Percentiles rank a stretch among this genome's conserved stretches.
These are phyloP conservation scores for Populus alba DNA, from an alignment of 345 rosid species.

Conservation along the genomic window DNA sequence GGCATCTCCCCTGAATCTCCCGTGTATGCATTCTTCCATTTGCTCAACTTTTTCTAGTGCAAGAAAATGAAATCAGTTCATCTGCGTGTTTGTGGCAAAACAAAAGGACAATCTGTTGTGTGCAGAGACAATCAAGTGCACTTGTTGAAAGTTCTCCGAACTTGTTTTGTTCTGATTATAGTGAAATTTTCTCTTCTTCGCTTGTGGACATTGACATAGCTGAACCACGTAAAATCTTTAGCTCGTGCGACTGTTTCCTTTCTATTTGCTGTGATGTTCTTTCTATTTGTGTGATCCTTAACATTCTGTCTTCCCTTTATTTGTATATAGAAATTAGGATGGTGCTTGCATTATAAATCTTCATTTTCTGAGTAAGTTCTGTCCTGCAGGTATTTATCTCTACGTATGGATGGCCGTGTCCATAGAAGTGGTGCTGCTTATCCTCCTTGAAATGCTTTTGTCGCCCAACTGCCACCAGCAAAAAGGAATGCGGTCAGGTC, in stretches of 20 bases:
- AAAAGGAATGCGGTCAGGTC: slow-evolving; percentile 93
- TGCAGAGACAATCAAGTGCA: background rate
- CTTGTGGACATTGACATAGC: no score
- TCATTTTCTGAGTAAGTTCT: background rate
- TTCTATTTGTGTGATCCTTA: background rate
- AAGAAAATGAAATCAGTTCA: background rate
- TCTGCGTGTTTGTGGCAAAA: background rate
- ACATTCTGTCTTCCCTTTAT: background rate
- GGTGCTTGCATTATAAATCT: background rate
- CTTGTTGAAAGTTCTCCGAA: background rate
- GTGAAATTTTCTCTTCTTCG: background rate
- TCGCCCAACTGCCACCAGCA: slow-evolving; percentile 80
- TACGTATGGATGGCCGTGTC: slow-evolving; percentile 89
- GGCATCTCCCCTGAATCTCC: slow-evolving; percentile 79
- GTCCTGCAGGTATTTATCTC: slow-evolving; percentile 66
- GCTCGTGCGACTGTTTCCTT: no score
- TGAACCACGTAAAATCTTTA: no score
- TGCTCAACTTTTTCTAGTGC: slow-evolving; percentile 1
- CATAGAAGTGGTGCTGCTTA: slow-evolving; percentile 93
- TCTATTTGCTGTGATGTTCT: background rate
- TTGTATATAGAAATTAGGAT: background rate
- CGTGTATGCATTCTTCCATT: slow-evolving; percentile 50
- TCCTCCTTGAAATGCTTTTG: slow-evolving; percentile 98
- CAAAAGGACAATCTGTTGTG: background rate
- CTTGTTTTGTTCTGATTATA: background rate